phyloP scores from a whole-genome alignment of 2,329 filamentous ascomycete genomes.

The Pseudogymnoascus sp. region DNA sequence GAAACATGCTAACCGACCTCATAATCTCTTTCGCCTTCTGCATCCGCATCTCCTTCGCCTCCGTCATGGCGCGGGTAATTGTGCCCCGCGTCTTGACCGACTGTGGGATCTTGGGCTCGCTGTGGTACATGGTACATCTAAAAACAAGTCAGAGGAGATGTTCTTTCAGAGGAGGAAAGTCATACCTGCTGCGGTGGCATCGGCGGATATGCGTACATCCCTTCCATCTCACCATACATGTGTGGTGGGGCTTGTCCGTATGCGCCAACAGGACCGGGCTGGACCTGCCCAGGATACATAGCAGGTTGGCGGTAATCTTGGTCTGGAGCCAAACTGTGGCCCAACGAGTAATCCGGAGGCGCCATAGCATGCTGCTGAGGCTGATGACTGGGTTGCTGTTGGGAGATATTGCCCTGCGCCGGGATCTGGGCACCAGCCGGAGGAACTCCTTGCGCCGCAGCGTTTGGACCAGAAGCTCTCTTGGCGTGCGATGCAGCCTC shows the following conservation, averaged over 20 bases:
- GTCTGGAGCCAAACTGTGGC: conserved; percentile 57
- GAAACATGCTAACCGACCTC: conserved; percentile 35
- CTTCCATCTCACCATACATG: conserved; percentile 75
- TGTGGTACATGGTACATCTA: conserved; percentile 35
- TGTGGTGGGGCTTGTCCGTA: conserved; percentile 67
- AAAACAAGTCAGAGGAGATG: conserved; percentile 8
- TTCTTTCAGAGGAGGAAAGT: background rate
- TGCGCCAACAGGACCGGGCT: conserved; percentile 57
- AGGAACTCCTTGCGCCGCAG: conserved; percentile 37
- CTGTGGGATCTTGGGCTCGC: conserved; percentile 29
- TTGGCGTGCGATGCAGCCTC: conserved; percentile 83
- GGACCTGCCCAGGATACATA: conserved; percentile 77
- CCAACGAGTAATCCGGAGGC: conserved; percentile 52
- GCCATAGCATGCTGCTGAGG: conserved; percentile 54
- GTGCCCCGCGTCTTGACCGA: conserved; percentile 28
- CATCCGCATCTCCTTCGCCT: conserved; percentile 35
- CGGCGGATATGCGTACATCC: conserved; percentile 75
- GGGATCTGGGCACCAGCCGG: conserved; percentile 42
- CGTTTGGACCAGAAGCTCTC: conserved; percentile 46
- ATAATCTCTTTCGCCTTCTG: conserved; percentile 37
- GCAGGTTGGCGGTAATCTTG: conserved; percentile 72
- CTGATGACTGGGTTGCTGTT: conserved; percentile 38
- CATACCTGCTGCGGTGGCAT: conserved; percentile 78
- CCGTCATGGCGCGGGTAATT: conserved; percentile 32
- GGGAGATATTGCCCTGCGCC: conserved; percentile 40